A percentile compares a stretch with the other conserved stretches of the same genome.
Evolutionary conservation across 2,329 filamentous ascomycete species (phyloP).

Genomic region (Cytospora piceae): DNA sequence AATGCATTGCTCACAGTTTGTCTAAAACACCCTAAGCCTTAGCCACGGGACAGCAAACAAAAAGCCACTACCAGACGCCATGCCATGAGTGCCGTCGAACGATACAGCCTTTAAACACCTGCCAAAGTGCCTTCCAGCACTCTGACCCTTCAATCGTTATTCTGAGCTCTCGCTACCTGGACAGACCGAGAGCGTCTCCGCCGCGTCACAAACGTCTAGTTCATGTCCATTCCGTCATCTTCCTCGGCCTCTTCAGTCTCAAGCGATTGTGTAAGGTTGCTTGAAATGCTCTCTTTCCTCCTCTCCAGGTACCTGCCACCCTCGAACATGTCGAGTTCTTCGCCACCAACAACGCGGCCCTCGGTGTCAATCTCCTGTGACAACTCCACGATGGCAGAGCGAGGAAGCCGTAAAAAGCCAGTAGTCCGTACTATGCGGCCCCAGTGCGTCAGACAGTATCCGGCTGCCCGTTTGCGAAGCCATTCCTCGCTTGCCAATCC

Average conservation of each 20-base stretch:
- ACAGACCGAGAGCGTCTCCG: constrained; percentile 4
- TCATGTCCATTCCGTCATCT: constrained; percentile 66
- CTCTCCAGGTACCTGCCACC: constrained; percentile 45
- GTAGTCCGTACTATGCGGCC: constrained; percentile 88
- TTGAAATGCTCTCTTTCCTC: constrained; percentile 64
- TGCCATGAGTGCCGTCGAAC: constrained; percentile 20
- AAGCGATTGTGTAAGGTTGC: constrained; percentile 59
- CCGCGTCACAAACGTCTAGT: constrained; percentile 35
- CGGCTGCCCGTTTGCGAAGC: constrained; percentile 85
- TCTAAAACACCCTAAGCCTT: constrained; percentile 13
- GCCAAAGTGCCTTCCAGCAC: not conserved
- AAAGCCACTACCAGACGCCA: constrained; percentile 23
- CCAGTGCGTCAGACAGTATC: constrained; percentile 92
- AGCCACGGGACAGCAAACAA: constrained; percentile 6
- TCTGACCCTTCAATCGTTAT: not conserved
- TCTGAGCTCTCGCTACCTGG: not conserved
- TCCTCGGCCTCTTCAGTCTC: constrained; percentile 62
- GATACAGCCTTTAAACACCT: not conserved
- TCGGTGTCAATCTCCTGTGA: constrained; percentile 93
- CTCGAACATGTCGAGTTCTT: constrained; percentile 69
- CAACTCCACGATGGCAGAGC: constrained; percentile 81
- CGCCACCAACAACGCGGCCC: constrained; percentile 85
- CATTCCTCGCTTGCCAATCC: constrained; percentile 89
- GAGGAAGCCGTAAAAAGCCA: constrained; percentile 81
- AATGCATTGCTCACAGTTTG: constrained; percentile 7